Evolutionary conservation across 768 basidiomycete species (phyloP).

Genomic region (Daedalea quercina): DNA sequence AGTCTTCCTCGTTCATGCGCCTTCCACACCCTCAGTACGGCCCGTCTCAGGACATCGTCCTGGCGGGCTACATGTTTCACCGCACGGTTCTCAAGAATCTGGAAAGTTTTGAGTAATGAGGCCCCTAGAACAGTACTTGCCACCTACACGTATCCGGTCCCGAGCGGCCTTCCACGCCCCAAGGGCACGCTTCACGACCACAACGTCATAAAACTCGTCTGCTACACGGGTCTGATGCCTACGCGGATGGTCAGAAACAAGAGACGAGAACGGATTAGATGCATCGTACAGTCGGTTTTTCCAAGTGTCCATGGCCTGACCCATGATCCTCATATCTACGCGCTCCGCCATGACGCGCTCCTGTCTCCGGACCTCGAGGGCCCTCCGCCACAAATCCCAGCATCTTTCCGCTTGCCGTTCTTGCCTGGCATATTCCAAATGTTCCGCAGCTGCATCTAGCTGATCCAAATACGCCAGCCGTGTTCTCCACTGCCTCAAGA

Average conservation of each 20-base stretch:
- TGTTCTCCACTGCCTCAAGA: conserved; percentile 48
- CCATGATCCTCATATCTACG: conserved; percentile 42
- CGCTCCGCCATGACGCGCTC: conserved; percentile 39
- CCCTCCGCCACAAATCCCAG: conserved; percentile 56
- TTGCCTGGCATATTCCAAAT: conserved; percentile 33
- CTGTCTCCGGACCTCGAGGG: conserved; percentile 34
- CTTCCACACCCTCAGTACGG: conserved; percentile 59
- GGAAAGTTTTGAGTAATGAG: conserved; percentile 3
- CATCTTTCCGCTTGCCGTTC: conserved; percentile 30
- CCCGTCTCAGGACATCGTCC: conserved; percentile 51
- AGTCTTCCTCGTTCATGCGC: conserved; percentile 57
- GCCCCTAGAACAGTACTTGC: background rate
- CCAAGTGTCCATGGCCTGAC: conserved; percentile 48
- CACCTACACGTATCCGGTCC: conserved; percentile 44
- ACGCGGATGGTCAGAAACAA: conserved; percentile 5
- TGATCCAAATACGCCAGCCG: conserved; percentile 33
- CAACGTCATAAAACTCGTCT: conserved; percentile 32
- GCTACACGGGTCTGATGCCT: conserved; percentile 43
- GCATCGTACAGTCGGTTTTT: conserved; percentile 44
- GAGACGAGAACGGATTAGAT: background rate
- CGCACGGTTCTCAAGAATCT: conserved; percentile 54
- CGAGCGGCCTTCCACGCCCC: conserved; percentile 49
- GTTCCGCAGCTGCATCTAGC: conserved; percentile 45
- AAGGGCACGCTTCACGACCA: conserved; percentile 40
- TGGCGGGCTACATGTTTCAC: conserved; percentile 49